These are phyloP conservation scores for Aspergillus incahuasiensis DNA, from an alignment of 495 filamentous ascomycete genomes.

Conservation along the genomic window DNA sequence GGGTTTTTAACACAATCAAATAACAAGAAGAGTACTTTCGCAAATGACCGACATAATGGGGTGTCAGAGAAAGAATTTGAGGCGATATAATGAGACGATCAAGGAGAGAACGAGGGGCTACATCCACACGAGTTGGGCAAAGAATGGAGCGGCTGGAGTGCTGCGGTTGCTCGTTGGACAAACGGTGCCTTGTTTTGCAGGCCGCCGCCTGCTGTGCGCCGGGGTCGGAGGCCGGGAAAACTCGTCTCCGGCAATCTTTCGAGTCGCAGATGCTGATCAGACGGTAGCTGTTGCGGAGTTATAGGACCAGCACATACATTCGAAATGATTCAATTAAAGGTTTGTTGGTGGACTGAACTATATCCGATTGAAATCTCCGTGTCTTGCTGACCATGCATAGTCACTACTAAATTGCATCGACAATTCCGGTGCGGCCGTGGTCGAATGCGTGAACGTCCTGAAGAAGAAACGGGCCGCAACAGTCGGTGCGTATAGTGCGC, in stretches of 20 bases:
- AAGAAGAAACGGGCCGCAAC: constrained; percentile 85
- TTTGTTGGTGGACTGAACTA: constrained; percentile 24
- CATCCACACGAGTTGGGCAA: not conserved
- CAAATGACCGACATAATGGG: constrained; percentile 8
- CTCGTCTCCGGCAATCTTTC: constrained; percentile 26
- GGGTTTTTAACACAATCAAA: constrained; percentile 9
- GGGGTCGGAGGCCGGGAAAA: constrained; percentile 29
- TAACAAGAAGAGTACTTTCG: not conserved
- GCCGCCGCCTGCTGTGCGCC: not conserved
- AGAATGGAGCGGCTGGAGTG: constrained; percentile 3
- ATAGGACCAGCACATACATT: constrained; percentile 25
- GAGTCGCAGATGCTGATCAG: not conserved
- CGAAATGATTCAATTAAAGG: constrained; percentile 99
- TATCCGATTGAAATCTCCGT: not conserved
- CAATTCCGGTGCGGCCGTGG: constrained; percentile 97
- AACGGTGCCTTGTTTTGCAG: constrained; percentile 1
- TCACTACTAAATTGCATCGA: constrained; percentile 99
- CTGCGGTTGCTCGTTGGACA: not conserved
- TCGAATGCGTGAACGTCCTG: constrained; percentile 91
- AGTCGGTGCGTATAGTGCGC: constrained; percentile 61
- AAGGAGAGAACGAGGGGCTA: not conserved
- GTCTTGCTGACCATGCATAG: constrained; percentile 41
- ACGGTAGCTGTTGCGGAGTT: constrained; percentile 1
- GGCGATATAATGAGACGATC: constrained; percentile 13
- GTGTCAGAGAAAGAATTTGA: constrained; percentile 1